Evolutionary conservation across 2,329 filamentous ascomycete species (phyloP), one percentile per base, ranked within the genome.

Genomic region (Exophiala sp.): DNA sequence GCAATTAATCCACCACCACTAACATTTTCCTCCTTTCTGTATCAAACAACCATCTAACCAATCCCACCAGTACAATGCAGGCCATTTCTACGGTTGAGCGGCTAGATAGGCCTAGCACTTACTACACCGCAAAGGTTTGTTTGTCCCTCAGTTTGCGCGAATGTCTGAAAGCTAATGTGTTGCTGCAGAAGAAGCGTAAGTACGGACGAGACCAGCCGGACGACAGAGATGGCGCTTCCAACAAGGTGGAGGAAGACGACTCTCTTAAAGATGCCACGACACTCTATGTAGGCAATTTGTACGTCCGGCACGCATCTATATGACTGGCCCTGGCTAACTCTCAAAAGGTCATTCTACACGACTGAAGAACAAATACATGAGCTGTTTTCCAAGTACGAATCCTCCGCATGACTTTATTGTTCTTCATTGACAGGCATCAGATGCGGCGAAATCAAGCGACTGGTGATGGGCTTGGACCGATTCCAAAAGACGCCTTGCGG

Each of bases 351-450:
- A 34, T 96, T 96, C 73, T 96, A 95, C 77, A 98, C 93, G 19
- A 98, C 93, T 49, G 93, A 98, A 68, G 93, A 98, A 72, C 93
- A 98, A 68, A 95, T 98, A 53, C 91, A 97, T 70, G 91, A 97
- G 70, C 81, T 96, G 41, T 96, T 96, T 69, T 83, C 85, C 52
- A 95, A 95, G 77, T 91, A 46, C 23, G 48, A 23, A 32, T 2
- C 21, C 39, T 21, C 47, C 11, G 2, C 34, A 16, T 9, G 10
- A n/a, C n/a, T 10, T 5, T 10, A 21, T 21, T 38, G 6, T 22
- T 3, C 30, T 22, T 27, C 9, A 22, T 44, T 16, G 19, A 30
- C 24, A 14, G 27, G 16, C 8, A 52, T 23, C 46, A 81, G 78
- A 66, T 84, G 89, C 70, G 93, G 93, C 63, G 93, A 97, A 74